phyloP scores from a whole-genome alignment of 108 stramenopile genomes.

The Cyclotella baltica region DNA sequence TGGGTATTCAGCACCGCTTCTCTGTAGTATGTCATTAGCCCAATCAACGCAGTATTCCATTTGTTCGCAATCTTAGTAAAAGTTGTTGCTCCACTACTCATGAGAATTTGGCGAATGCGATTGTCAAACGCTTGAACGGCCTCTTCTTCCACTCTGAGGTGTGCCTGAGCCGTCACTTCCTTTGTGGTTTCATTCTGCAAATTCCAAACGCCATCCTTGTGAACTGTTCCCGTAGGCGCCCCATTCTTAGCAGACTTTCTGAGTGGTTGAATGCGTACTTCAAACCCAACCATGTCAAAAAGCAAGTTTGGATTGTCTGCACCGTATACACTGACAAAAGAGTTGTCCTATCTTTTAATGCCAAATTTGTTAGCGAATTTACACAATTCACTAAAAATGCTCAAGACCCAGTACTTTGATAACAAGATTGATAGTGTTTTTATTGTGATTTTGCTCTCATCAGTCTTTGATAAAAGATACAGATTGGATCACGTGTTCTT shows the following conservation, averaged over 20 bases:
- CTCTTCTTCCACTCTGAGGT: conserved; percentile 93
- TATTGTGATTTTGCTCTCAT: too few relatives aligned
- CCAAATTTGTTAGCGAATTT: too few relatives aligned
- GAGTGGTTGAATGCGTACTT: conserved; percentile 96
- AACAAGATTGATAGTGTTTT: too few relatives aligned
- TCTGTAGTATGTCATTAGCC: conserved; percentile 98
- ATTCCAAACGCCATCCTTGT: conserved; percentile 99
- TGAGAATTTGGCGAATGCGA: conserved; percentile 97
- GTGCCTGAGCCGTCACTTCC: conserved; percentile 98
- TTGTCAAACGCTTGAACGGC: conserved; percentile 97
- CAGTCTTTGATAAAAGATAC: too few relatives aligned
- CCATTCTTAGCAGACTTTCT: conserved; percentile 69
- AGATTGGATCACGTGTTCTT: too few relatives aligned
- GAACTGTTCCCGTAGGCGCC: conserved; percentile 59
- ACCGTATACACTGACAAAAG: conserved; percentile 98
- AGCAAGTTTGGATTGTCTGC: conserved; percentile 99
- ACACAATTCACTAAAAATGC: too few relatives aligned
- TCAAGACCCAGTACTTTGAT: too few relatives aligned
- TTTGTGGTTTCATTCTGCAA: conserved; percentile 99
- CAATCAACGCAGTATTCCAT: conserved; percentile 98
- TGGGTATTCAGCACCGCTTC: conserved; percentile 99
- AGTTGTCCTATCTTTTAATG: conserved; percentile 99
- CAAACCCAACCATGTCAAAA: conserved; percentile 99
- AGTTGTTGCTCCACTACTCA: conserved; percentile 98
- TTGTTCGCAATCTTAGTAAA: conserved; percentile 99